phyloP scores from a whole-genome alignment of 2,329 filamentous ascomycete species.

The Monosporascus cannonballus region DNA sequence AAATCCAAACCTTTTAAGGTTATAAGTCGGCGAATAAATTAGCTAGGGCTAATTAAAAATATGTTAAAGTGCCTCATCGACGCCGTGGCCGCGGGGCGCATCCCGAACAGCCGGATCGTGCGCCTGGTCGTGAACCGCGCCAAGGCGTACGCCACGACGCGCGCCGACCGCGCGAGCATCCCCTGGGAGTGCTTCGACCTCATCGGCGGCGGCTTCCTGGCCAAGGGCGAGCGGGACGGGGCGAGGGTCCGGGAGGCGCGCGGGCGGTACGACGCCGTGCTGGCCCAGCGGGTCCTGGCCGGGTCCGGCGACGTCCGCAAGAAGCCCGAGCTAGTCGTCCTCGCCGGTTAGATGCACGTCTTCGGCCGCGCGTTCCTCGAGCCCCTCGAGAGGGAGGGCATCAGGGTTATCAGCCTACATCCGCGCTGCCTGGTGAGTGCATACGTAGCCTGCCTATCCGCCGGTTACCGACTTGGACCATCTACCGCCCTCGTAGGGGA shows the following conservation, averaged over 20 bases:
- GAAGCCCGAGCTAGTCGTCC: conserved; percentile 68
- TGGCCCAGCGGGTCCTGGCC: conserved; percentile 60
- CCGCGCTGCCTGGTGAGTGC: conserved; percentile 48
- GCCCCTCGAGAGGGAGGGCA: conserved; percentile 54
- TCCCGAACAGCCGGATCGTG: conserved; percentile 35
- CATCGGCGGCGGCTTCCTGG: conserved; percentile 59
- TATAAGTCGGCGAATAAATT: too few species aligned
- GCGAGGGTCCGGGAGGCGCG: conserved; percentile 50
- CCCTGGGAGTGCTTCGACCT: conserved; percentile 79
- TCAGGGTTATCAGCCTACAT: conserved; percentile 78
- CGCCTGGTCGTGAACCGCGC: conserved; percentile 43
- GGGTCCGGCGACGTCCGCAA: conserved; percentile 26
- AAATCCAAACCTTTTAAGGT: too few species aligned
- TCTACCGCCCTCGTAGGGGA: conserved; percentile 12
- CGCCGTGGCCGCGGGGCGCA: conserved; percentile 30
- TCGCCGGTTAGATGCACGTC: conserved; percentile 86
- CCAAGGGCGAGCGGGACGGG: conserved; percentile 55
- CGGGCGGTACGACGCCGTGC: conserved; percentile 65
- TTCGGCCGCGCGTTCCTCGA: conserved; percentile 64
- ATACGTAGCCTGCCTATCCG: not conserved
- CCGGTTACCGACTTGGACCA: not conserved
- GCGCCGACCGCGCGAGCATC: conserved; percentile 50
- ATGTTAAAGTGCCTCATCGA: conserved; percentile 40
- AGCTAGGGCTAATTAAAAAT: too few species aligned
- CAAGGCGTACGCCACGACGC: conserved; percentile 37